Evolutionary conservation across 1,139 yeast genomes (phyloP), one percentile per base, ranked within the genome.

Genomic region (Suhomyces guaymorum): DNA sequence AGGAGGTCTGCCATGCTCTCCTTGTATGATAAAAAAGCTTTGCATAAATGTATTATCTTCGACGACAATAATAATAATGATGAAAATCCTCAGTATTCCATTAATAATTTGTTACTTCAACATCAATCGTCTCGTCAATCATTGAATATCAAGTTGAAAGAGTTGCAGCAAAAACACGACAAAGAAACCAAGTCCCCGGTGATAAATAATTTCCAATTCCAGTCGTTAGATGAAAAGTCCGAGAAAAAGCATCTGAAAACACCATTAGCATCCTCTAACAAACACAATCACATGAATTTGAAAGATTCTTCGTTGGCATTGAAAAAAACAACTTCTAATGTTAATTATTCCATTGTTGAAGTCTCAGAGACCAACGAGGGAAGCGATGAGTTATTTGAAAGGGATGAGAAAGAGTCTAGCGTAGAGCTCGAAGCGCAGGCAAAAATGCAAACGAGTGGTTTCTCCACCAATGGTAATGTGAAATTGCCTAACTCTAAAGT

Each of bases 1-100:
- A 63, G 82, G 49, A 62, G 82, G 36, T 73, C 78, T 24, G 79
- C 78, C 4, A 73, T 77, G 68, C 60, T 77, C 33, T 73, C 78
- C 5, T 58, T 77, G 41, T 70, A 75, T 44, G 80, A 75, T 41
- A 57, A 59, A 39, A 35, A 49, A 36, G 51, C 57, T 23, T 62
- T 61, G 49, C 61, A 63, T 49, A 59, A 66, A 52, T 57, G 67
- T 42, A 47, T 67, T n/a, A 58, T 66, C 3, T 53, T 54, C 38
- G 67, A 64, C 36, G 56, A 44, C 8, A 28, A 44, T 49, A 30
- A 46, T 45, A 26, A 56, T 38, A 43, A 41, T 33, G 56, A 55
- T 21, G 70, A 66, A 43, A 65, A 59, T 42, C 72, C 73, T 6
- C 73, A 67, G 45, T 54, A 59, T 38, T 66, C 73, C 13, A 56